These are phyloP conservation scores for Kuraishia borneana DNA, from an alignment of 805 yeast genomes.

Conservation along the genomic window DNA sequence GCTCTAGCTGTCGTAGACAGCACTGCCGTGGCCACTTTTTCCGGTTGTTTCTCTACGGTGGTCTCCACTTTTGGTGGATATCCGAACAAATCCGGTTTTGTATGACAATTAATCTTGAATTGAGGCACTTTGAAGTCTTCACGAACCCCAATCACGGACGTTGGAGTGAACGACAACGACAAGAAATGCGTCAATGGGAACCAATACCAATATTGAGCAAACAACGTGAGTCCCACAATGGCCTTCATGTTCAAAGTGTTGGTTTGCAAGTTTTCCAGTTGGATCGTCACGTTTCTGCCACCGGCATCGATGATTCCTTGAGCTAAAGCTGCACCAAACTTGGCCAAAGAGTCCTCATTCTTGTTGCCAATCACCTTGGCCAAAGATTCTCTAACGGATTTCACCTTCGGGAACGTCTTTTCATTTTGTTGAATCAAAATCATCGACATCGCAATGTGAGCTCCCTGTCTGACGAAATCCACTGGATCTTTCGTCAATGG, in stretches of 20 bases:
- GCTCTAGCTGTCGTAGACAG: slow-evolving; percentile 89
- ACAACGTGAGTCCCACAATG: slow-evolving; percentile 82
- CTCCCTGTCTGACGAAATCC: slow-evolving; percentile 97
- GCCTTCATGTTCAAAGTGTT: slow-evolving; percentile 87
- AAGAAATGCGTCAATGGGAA: slow-evolving; percentile 92
- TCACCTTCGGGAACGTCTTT: slow-evolving; percentile 68
- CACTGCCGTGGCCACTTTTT: slow-evolving; percentile 86
- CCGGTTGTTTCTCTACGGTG: slow-evolving; percentile 70
- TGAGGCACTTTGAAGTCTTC: slow-evolving; percentile 81
- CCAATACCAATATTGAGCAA: slow-evolving; percentile 97
- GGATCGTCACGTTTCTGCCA: slow-evolving; percentile 94
- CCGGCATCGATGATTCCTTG: slow-evolving; percentile 99
- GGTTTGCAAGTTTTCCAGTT: slow-evolving; percentile 78
- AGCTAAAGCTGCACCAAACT: slow-evolving; percentile 93
- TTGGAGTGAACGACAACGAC: slow-evolving; percentile 85
- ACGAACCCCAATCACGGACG: slow-evolving; percentile 78
- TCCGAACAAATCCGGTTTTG: slow-evolving; percentile 68
- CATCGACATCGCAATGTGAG: slow-evolving; percentile 87
- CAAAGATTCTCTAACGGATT: slow-evolving; percentile 60
- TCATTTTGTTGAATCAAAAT: slow-evolving; percentile 83
- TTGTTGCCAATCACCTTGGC: slow-evolving; percentile 73
- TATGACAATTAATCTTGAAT: slow-evolving; percentile 69
- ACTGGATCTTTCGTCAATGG: slow-evolving; percentile 90
- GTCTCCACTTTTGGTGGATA: slow-evolving; percentile 87
- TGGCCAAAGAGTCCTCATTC: slow-evolving; percentile 94